Conservation (phyloP, 306 rosid genomes). For the Malus orientalis region DNA sequence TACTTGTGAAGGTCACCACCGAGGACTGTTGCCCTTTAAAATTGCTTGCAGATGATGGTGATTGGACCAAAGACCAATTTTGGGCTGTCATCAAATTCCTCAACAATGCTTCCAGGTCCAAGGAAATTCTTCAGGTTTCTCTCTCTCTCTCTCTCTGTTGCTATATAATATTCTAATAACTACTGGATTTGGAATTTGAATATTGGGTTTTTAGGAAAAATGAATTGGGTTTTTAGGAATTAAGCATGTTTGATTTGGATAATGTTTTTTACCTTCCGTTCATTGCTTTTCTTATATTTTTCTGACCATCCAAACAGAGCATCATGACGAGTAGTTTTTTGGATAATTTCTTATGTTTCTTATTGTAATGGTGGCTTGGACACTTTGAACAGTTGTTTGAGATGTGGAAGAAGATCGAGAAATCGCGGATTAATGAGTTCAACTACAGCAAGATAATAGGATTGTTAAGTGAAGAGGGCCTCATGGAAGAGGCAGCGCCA, state of each 20-base stretch:
- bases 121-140: constrained; percentile 44
- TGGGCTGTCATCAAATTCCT: constrained; percentile 65
- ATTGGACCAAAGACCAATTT: constrained; percentile 54
- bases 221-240: neutral
- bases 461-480: constrained; percentile 42
- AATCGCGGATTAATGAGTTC: constrained; percentile 41
- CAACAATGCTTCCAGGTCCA: constrained; percentile 34
- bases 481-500: constrained; percentile 37
- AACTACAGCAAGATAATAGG: constrained; percentile 50
- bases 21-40: constrained; percentile 28
- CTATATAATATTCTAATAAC: neutral
- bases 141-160: neutral
- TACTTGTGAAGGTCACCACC: constrained; percentile 31
- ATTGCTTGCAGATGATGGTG: constrained; percentile 44
- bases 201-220: neutral
- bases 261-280: neutral
- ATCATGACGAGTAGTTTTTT: neutral
- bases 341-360: neutral
- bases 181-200: neutral
- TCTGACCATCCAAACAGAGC: neutral
- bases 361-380: neutral
- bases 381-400: constrained; percentile 48
- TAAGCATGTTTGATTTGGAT: neutral
- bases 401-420: constrained; percentile 58
- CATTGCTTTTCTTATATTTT: neutral